Percentiles rank a stretch among this genome's conserved stretches.
phyloP scores from a whole-genome alignment of 805 yeast genomes.

The Brettanomyces anomalus region DNA sequence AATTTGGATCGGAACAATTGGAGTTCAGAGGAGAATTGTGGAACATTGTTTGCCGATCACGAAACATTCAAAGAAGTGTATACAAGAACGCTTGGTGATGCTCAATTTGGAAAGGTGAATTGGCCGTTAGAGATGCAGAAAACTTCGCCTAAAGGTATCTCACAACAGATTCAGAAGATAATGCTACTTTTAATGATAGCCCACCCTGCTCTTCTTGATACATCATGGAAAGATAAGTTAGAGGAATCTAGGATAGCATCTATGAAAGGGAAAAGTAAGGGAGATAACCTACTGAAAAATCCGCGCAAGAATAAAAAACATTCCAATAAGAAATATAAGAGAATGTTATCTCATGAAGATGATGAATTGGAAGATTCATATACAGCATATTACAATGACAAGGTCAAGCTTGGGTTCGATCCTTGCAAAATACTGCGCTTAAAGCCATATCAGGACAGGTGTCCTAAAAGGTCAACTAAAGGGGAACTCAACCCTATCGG shows the following conservation, averaged over 20 bases:
- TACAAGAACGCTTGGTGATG: slow-evolving; percentile 8
- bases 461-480: neutral
- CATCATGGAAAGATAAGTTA: no score
- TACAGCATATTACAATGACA: slow-evolving; percentile 15
- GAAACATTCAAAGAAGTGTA: slow-evolving; percentile 18
- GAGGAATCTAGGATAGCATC: no score
- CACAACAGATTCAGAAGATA: slow-evolving; percentile 11
- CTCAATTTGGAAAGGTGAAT: neutral
- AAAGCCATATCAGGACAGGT: slow-evolving; percentile 11
- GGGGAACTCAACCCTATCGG: slow-evolving; percentile 13
- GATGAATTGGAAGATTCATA: no score
- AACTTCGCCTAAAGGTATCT: no score
- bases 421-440: slow-evolving; percentile 14
- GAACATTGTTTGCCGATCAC: slow-evolving; percentile 23
- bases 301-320: no score
- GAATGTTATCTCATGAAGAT: neutral
- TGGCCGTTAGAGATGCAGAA: slow-evolving; percentile 2
- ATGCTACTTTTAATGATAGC: slow-evolving; percentile 19
- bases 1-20: slow-evolving; percentile 26
- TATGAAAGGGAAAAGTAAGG: no score
- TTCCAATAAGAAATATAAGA: slow-evolving; percentile 1
- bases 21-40: slow-evolving; percentile 26
- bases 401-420: slow-evolving; percentile 15
- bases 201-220: slow-evolving; percentile 14
- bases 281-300: neutral